These are phyloP conservation scores for Solanum aculeatissimum DNA, from an alignment of 305 asterid genomes.

Conservation along the genomic window DNA sequence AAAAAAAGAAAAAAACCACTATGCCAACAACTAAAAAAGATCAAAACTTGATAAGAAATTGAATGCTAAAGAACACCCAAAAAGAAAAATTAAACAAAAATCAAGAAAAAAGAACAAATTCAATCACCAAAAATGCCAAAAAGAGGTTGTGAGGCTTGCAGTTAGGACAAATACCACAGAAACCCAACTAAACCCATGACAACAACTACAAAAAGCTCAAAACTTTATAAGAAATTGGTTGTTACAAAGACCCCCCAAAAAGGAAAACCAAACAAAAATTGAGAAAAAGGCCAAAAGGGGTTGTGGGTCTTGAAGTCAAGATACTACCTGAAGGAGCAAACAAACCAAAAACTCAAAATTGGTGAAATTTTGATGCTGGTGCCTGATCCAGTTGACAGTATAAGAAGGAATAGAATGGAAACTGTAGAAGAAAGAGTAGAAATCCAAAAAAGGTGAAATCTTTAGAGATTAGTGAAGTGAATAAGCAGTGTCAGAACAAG, in stretches of 20 bases:
- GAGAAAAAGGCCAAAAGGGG: background rate
- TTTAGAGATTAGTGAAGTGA: slow-evolving; percentile 1
- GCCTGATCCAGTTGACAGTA: background rate
- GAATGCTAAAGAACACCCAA: background rate
- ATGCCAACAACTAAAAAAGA: background rate
- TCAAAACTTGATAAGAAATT: background rate
- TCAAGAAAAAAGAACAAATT: background rate
- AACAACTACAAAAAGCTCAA: background rate
- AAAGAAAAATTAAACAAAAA: background rate
- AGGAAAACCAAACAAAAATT: background rate
- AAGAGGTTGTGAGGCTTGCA: background rate
- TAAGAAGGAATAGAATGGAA: background rate
- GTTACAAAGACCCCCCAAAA: background rate
- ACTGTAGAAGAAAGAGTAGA: background rate
- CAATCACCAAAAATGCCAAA: background rate
- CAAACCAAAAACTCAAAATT: background rate
- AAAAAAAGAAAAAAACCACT: background rate
- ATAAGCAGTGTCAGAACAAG: background rate
- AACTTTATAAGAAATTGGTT: background rate
- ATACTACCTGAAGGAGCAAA: background rate
- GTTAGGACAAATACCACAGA: background rate
- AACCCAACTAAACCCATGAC: background rate
- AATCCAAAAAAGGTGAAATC: background rate
- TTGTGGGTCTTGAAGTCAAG: background rate
- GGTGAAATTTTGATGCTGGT: background rate